A percentile compares a stretch with the other conserved stretches of the same genome.
phyloP scores from a whole-genome alignment of 768 basidiomycete species.

The Trametes coccinea region DNA sequence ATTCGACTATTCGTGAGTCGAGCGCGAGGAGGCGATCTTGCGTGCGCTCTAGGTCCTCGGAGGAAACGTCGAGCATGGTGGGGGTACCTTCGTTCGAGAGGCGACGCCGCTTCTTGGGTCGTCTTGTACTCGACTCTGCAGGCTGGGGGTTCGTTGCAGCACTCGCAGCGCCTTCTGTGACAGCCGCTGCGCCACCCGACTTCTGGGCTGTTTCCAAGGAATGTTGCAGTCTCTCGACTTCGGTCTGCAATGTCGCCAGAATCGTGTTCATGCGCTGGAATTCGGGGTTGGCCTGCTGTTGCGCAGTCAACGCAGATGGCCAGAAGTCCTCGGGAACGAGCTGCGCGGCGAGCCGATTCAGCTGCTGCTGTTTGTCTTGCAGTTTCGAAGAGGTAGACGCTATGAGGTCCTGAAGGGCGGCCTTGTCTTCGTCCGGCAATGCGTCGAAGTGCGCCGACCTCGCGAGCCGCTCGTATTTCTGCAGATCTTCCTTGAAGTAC shows the following conservation, averaged over 20 bases:
- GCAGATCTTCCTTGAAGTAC: constrained; percentile 37
- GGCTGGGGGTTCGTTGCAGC: background rate
- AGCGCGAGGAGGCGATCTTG: constrained; percentile 33
- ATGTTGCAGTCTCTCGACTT: constrained; percentile 9
- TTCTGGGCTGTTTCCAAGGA: background rate
- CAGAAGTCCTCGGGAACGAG: constrained; percentile 41
- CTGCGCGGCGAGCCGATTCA: constrained; percentile 32
- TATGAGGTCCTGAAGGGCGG: constrained; percentile 29
- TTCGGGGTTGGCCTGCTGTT: constrained; percentile 26
- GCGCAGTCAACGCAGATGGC: constrained; percentile 31
- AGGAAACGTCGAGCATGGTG: constrained; percentile 8
- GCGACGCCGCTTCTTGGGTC: constrained; percentile 21
- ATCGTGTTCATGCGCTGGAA: constrained; percentile 33
- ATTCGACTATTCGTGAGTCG: constrained; percentile 32
- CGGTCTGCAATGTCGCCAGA: constrained; percentile 19
- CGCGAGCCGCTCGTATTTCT: constrained; percentile 29
- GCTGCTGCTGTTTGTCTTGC: constrained; percentile 35
- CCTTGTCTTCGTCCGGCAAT: constrained; percentile 31
- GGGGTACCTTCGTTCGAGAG: constrained; percentile 9
- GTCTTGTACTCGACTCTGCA: background rate
- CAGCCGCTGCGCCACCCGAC: background rate
- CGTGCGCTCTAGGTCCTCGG: constrained; percentile 30
- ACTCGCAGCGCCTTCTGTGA: background rate
- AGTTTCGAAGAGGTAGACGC: constrained; percentile 26
- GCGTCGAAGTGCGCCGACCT: constrained; percentile 26